Evolutionary conservation across 2,329 filamentous ascomycete species (phyloP), one percentile per base, ranked within the genome.

Genomic region (Neophaeococcomyces mojaviensis): DNA sequence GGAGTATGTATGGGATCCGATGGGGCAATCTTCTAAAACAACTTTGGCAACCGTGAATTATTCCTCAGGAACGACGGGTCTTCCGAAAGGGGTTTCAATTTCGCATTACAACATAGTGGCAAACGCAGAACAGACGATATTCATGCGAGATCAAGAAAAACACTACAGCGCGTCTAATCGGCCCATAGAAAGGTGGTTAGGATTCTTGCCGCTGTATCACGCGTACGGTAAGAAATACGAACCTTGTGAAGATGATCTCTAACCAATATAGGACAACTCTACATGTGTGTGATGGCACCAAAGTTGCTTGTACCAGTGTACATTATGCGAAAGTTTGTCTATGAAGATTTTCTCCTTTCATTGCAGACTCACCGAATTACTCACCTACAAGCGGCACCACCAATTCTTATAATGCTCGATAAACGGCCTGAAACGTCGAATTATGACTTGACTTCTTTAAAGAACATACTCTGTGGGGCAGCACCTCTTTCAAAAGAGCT

Each of bases 301-400:
- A 80, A 0, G 61, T 64, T 81, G 30, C 82, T 82, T 56, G 76
- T 76, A 13, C 66, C 68, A 0, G 66, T 75, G 3, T 82, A 78
- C 66, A 81, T 78, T 77, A 79, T 82, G 76, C 48, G 71, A 63
- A 58, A 78, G 67, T 73, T 72, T 58, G 66, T 73, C 18, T 79
- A 76, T 47, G 58, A 73, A 24, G 68, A 73, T 33, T 76, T 79
- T 61, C 66, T 81, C 4, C 56, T 63, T 18, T 61, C 64, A 12
- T 68, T 80, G 16, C 65, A 75, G 50, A 67, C 65, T 28, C 75
- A 73, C 62, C 68, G 64, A 36, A 74, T 82, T 50, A 80, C 72
- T 2, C 64, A 67, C 39, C 60, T 82, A 7, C 66, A 69, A 13
- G 61, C 79, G 2, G 78, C 76, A 9, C 78, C 79, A 3, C 78